Percentiles rank a stretch among this genome's conserved stretches.
phyloP scores from a whole-genome alignment of 495 filamentous ascomycete species.

The Viridothelium virens region DNA sequence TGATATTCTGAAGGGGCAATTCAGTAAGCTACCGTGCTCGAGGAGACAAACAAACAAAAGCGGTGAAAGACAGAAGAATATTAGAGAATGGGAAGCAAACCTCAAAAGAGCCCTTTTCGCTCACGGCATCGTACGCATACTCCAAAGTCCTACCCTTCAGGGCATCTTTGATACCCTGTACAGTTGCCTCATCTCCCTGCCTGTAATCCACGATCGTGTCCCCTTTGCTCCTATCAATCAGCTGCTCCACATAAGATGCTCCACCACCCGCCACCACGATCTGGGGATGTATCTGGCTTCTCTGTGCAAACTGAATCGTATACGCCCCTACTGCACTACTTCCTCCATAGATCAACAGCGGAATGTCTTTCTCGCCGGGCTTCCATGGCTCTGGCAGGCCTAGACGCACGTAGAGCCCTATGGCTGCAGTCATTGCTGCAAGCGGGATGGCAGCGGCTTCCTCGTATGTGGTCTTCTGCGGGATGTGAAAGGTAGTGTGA shows the following conservation, averaged over 20 bases:
- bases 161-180: constrained; percentile 44
- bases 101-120: constrained; percentile 44
- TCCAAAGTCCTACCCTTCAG: constrained; percentile 31
- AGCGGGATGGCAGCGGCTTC: constrained; percentile 66
- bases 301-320: constrained; percentile 57
- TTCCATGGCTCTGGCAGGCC: constrained; percentile 59
- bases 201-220: constrained; percentile 69
- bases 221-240: constrained; percentile 58
- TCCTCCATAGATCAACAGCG: constrained; percentile 62
- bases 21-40: background rate
- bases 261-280: constrained; percentile 60
- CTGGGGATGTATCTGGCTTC: constrained; percentile 65
- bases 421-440: constrained; percentile 64
- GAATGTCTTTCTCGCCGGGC: constrained; percentile 39
- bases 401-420: constrained; percentile 54
- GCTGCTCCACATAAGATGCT: constrained; percentile 45
- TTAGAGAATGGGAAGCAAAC: background rate
- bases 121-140: constrained; percentile 55
- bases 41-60: background rate
- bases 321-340: constrained; percentile 60
- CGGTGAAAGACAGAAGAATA: background rate
- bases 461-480: constrained; percentile 57
- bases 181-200: constrained; percentile 47
- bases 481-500: constrained; percentile 63
- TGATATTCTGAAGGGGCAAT: constrained; percentile 34